Evolutionary conservation across 345 rosid species (phyloP), one percentile per base, ranked within the genome.

Genomic region (Citrus medica): DNA sequence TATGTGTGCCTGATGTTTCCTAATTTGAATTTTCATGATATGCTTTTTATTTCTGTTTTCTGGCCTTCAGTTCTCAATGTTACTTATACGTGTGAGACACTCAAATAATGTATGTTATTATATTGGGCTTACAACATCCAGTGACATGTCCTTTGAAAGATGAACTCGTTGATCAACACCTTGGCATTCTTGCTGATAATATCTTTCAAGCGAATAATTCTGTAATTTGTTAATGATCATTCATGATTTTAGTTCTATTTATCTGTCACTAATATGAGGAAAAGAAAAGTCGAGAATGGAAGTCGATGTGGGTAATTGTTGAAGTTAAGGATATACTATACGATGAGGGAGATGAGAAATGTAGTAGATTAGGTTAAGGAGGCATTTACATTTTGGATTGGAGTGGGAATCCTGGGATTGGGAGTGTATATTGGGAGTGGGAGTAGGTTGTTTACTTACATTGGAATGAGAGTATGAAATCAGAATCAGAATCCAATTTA

Each of bases 11-110:
- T 59, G 27, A 48, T 58, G 17, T 28, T 7, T 66, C 19, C 40
- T 37, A 12, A 13, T 74, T 42, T 28, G 25, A 67, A 19, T 69
- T 75, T 63, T 28, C 66, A 74, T 60, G 58, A 73, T 73, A 46
- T 19, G 48, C 25, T 28, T 14, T 62, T 10, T 32, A 4, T 75
- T 38, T 25, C 17, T 9, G 19, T 62, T 27, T 28, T 62, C 14
- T 63, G 76, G 35, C 21, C n/a, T 35, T 16, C 35, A 17, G 30
- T 6, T 72, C 51, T 72, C 51, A 55, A 53, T 71, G 9, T 35
- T 58, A 33, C 42, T 12, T 33, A 14, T 27, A 56, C 12, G 33
- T 72, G 14, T 72, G 63, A n/a, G 22, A 22, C 9, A 33, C 25
- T 30, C 19, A 17, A 53, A 17, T 30, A 46, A 12, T 4, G 5